Evolutionary conservation across 495 filamentous ascomycete genomes (phyloP).

Genomic region (Neurospora discreta): DNA sequence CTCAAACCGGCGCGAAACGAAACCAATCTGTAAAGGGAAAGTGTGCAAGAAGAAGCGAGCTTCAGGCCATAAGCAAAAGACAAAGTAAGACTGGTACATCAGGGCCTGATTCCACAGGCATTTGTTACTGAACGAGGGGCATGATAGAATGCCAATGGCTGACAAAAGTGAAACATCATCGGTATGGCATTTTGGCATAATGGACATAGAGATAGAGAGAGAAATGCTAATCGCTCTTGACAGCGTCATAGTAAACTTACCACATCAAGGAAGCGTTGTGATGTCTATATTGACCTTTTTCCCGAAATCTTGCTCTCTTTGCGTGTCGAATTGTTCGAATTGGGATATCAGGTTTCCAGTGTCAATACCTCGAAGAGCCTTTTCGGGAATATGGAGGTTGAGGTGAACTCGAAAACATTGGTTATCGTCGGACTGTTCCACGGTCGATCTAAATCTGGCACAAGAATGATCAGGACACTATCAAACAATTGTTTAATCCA

Average conservation of each 20-base stretch:
- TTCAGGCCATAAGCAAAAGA: too few relatives aligned
- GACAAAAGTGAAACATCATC: too few relatives aligned
- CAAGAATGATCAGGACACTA: not conserved
- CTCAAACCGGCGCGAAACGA: too few relatives aligned
- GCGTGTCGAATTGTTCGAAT: constrained; percentile 23
- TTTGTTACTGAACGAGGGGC: too few relatives aligned
- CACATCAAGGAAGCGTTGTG: constrained; percentile 2
- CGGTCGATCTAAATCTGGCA: constrained; percentile 18
- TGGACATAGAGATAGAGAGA: not conserved
- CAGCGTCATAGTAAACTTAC: not conserved
- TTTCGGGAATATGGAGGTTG: constrained; percentile 18
- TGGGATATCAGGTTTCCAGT: constrained; percentile 13
- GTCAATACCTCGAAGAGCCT: constrained; percentile 11
- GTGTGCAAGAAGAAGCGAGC: too few relatives aligned
- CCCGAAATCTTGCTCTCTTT: constrained; percentile 5
- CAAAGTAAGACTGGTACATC: too few relatives aligned
- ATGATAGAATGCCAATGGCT: too few relatives aligned
- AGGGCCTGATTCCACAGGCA: too few relatives aligned
- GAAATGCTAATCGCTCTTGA: not conserved
- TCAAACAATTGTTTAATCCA: not conserved
- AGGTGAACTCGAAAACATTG: constrained; percentile 22
- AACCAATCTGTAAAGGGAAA: too few relatives aligned
- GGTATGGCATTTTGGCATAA: not conserved
- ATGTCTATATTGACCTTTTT: constrained; percentile 17
- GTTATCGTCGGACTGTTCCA: constrained; percentile 7